Evolutionary conservation across 2,329 filamentous ascomycete species (phyloP).

Genomic region (Sporothrix phasma): DNA sequence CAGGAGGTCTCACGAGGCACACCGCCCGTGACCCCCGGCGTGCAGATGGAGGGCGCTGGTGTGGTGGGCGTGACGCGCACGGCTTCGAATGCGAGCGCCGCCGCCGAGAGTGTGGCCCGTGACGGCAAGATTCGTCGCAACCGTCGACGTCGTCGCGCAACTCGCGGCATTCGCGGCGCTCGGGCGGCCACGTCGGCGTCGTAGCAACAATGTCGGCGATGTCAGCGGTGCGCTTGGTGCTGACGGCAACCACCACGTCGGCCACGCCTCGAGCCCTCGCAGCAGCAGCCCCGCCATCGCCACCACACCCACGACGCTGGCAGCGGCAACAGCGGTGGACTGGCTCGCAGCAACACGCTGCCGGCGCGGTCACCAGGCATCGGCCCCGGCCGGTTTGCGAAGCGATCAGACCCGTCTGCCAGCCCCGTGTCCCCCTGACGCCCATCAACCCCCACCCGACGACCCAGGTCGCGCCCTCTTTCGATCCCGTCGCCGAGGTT

Average conservation of each 20-base stretch:
- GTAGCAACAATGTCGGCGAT: background rate
- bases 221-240: background rate
- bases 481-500: conserved; percentile 32
- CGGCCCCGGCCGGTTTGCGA: conserved; percentile 55
- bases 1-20: conserved; percentile 61
- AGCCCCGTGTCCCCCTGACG: conserved; percentile 26
- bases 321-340: conserved; percentile 29
- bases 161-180: conserved; percentile 65
- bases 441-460: conserved; percentile 34
- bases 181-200: conserved; percentile 48
- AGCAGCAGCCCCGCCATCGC: conserved; percentile 51
- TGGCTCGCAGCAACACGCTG: conserved; percentile 73
- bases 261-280: conserved; percentile 58
- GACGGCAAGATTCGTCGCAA: conserved; percentile 75
- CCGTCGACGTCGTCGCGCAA: conserved; percentile 82
- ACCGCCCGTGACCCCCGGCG: conserved; percentile 34
- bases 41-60: conserved; percentile 36
- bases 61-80: conserved; percentile 59
- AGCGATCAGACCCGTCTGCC: conserved; percentile 24
- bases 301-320: conserved; percentile 37
- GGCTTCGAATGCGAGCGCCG: conserved; percentile 78
- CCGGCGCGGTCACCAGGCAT: conserved; percentile 76
- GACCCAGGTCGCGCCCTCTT: conserved; percentile 36
- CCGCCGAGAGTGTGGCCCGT: conserved; percentile 74
- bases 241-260: conserved; percentile 24